A percentile compares a stretch with the other conserved stretches of the same genome.
phyloP scores from a whole-genome alignment of 225 moss, liverwort and hornwort species.

The Polytrichum formosum region DNA sequence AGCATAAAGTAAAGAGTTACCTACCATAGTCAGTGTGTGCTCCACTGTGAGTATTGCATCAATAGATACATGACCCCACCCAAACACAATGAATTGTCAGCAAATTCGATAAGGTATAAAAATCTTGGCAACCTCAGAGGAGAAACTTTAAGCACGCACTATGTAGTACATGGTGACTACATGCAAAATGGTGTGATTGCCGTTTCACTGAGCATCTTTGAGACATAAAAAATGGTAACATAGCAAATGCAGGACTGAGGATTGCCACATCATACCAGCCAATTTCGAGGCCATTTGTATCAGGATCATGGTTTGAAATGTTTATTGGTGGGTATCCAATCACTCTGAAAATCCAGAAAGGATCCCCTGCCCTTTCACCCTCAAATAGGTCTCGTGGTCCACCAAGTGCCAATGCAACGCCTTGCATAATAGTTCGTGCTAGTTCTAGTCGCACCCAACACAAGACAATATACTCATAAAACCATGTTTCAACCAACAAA shows the following conservation, averaged over 20 bases:
- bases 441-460: slow-evolving; percentile 42
- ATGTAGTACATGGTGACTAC: not conserved
- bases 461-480: not conserved
- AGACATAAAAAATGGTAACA: not conserved
- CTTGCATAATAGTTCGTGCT: slow-evolving; percentile 79
- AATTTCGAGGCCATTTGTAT: slow-evolving; percentile 32
- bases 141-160: not conserved
- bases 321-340: slow-evolving; percentile 82
- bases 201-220: too few species aligned
- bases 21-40: slow-evolving; percentile 96
- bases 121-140: too few species aligned
- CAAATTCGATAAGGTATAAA: too few species aligned
- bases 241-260: not conserved
- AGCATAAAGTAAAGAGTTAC: not conserved
- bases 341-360: slow-evolving; percentile 89
- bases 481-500: not conserved
- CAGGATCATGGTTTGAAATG: slow-evolving; percentile 16
- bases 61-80: slow-evolving; percentile 6
- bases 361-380: slow-evolving; percentile 83
- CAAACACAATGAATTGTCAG: too few species aligned
- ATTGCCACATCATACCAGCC: slow-evolving; percentile 66
- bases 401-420: slow-evolving; percentile 80
- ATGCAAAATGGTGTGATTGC: too few species aligned
- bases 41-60: slow-evolving; percentile 44
- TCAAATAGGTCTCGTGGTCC: slow-evolving; percentile 79